Percentiles rank a stretch among this genome's conserved stretches.
phyloP scores from a whole-genome alignment of 116 monocot species.

The Dioscorea cayenensis region DNA sequence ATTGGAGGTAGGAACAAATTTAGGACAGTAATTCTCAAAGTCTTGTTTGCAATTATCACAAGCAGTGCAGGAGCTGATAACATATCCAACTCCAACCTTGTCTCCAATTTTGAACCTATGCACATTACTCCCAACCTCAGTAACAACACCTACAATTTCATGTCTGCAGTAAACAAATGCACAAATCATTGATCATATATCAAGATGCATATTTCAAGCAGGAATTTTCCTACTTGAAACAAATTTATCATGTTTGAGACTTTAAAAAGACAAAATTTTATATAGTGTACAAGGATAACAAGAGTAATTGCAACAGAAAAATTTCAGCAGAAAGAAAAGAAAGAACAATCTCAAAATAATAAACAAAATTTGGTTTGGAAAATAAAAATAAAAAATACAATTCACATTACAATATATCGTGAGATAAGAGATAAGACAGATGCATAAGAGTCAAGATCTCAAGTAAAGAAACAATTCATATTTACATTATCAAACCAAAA shows the following conservation, averaged over 20 bases:
- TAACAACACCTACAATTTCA: conserved; percentile 25
- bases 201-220: no score
- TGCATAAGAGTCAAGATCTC: background rate
- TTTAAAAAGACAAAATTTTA: no score
- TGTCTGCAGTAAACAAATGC: conserved; percentile 11
- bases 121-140: conserved; percentile 9
- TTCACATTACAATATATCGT: no score
- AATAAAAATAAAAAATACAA: no score
- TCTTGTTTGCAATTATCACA: conserved; percentile 12
- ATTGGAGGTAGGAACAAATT: conserved; percentile 9
- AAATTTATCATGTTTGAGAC: no score
- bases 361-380: no score
- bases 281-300: no score
- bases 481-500: background rate
- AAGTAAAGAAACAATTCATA: no score
- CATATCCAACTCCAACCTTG: conserved; percentile 13
- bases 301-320: no score
- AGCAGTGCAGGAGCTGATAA: conserved; percentile 8
- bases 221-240: no score
- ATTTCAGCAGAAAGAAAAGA: no score
- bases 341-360: no score
- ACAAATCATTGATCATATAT: background rate
- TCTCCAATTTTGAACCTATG: conserved; percentile 20
- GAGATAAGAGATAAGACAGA: background rate
- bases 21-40: conserved; percentile 19